These are phyloP conservation scores for Pelargonium fulgidum DNA, from an alignment of 441 rosid genomes.

Conservation along the genomic window DNA sequence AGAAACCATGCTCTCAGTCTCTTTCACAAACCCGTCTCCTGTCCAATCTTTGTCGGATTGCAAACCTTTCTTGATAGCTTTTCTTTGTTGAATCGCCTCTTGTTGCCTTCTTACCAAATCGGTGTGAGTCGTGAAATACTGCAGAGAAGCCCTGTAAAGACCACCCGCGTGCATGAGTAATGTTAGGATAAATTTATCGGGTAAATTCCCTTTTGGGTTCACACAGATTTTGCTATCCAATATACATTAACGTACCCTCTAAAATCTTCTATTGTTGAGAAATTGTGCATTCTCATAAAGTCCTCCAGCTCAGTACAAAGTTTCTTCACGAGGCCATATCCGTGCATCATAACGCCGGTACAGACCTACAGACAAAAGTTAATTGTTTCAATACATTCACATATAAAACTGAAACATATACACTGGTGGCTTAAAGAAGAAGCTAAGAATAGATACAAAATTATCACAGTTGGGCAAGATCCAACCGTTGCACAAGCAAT, in stretches of 20 bases:
- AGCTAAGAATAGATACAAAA: background rate
- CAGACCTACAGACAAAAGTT: constrained; percentile 50
- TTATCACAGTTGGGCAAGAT: background rate
- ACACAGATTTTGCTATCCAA: constrained; percentile 4
- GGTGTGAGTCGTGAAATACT: constrained; percentile 81
- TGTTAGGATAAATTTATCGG: background rate
- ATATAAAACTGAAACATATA: background rate
- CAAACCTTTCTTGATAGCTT: constrained; percentile 63
- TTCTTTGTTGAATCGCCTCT: constrained; percentile 70
- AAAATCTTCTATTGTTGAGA: constrained; percentile 75
- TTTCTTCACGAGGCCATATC: constrained; percentile 79
- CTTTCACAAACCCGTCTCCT: constrained; percentile 88
- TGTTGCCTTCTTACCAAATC: constrained; percentile 73
- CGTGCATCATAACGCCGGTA: constrained; percentile 97
- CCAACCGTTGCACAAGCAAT: background rate
- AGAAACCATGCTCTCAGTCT: constrained; percentile 93
- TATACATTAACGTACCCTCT: constrained; percentile 53
- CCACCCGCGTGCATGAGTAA: constrained; percentile 1
- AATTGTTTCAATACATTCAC: background rate
- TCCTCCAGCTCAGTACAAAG: constrained; percentile 70
- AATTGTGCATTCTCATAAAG: constrained; percentile 81
- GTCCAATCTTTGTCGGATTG: constrained; percentile 98
- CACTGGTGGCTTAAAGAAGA: background rate
- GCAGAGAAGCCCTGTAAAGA: constrained; percentile 54
- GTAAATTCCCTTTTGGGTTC: background rate